Conservation (phyloP, 148 eudicot genomes). For the Diospyros lotus region DNA sequence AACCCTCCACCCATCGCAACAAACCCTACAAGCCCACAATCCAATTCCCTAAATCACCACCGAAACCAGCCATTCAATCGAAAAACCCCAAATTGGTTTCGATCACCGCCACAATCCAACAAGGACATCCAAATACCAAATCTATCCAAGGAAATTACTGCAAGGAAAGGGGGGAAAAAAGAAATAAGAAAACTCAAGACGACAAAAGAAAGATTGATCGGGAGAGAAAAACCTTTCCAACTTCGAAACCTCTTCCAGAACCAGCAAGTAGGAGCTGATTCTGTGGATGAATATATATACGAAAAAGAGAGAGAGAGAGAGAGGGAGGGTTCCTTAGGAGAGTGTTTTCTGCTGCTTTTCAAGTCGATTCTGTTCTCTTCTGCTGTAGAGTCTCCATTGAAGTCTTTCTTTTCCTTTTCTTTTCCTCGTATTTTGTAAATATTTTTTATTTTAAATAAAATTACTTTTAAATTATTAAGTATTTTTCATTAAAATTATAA, state of each 20-base stretch:
- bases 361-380: neutral
- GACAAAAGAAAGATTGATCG: neutral
- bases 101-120: neutral
- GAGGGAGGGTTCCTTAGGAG: neutral
- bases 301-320: neutral
- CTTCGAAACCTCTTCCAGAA: neutral
- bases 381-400: neutral
- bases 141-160: neutral
- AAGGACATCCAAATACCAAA: neutral
- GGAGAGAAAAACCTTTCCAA: neutral
- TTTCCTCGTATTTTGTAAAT: too few species aligned
- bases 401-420: neutral
- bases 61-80: neutral
- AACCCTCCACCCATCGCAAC: too few species aligned
- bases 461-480: too few species aligned
- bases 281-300: neutral
- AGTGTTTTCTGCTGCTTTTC: neutral
- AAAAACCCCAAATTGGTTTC: neutral
- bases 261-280: neutral
- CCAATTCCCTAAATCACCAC: too few species aligned
- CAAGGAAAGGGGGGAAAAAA: neutral
- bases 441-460: too few species aligned
- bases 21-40: too few species aligned
- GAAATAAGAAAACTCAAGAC: neutral
- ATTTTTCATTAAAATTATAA: too few species aligned